phyloP scores from a whole-genome alignment of 108 stramenopile genomes.

The Discostella stelligeroides region DNA sequence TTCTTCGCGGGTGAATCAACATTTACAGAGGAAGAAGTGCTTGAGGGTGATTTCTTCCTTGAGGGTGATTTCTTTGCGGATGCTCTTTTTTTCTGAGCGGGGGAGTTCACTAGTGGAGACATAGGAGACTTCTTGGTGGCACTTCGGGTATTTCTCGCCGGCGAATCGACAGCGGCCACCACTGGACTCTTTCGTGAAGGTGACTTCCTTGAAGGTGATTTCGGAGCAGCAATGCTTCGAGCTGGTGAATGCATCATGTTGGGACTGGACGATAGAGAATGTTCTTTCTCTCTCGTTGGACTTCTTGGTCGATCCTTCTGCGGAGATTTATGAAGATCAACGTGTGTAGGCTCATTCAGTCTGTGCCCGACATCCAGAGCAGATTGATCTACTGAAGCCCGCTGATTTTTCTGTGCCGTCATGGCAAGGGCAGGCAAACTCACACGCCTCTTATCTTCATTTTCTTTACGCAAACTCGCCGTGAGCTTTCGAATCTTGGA shows the following conservation, averaged over 20 bases:
- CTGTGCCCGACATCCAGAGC: not conserved
- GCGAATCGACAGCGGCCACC: conserved; percentile 15
- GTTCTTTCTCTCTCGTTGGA: not conserved
- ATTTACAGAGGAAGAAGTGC: not conserved
- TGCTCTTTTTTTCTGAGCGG: not conserved
- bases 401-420: conserved; percentile 4
- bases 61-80: not conserved
- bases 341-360: too few species aligned
- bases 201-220: conserved; percentile 13
- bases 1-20: conserved; percentile 22
- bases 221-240: conserved; percentile 27
- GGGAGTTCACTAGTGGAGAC: not conserved
- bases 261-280: conserved; percentile 21
- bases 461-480: conserved; percentile 39
- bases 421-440: conserved; percentile 22
- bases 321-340: not conserved
- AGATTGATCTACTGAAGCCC: not conserved
- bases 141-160: conserved; percentile 28
- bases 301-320: not conserved
- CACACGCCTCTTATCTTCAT: conserved; percentile 13
- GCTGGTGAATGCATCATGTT: conserved; percentile 63
- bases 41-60: too few species aligned
- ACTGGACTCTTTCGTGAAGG: conserved; percentile 9
- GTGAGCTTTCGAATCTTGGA: conserved; percentile 43
- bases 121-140: conserved; percentile 10